Base-by-base conservation (phyloP, 2,329 filamentous ascomycete genomes). In the Exophiala alcalophila region DNA sequence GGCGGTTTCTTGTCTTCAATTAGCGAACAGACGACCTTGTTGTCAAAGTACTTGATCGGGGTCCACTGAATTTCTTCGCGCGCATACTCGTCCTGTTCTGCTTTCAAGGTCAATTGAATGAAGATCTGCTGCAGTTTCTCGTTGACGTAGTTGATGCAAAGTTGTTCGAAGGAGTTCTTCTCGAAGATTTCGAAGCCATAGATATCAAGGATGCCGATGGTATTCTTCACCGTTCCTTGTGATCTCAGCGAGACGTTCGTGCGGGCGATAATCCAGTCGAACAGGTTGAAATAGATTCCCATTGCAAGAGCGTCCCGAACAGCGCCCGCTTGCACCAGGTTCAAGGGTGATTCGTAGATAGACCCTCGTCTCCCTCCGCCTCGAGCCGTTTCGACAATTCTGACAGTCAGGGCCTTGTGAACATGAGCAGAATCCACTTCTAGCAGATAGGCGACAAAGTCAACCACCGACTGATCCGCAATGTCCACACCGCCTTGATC, bases 171-270 rank as follows among this genome's bases (percentile, higher is more conserved):
- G 54, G 87, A 96, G 71, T 98, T 98, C 70, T 91, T 92, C 64
- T 98, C 92, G 56, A 98, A 98, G 56, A 98, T 98, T 63, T 98
- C 92, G 60, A 98, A 98, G 2, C 92, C 92, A 64, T 98, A 98
- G 56, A 98, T 98, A 74, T 98, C 92, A 55, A 98, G 76, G 61
- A 98, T 97, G 61, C 92, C 92, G 55, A 98, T 92, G 2, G 86
- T 86, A 64, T 96, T 92, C 28, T 80, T 71, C 3, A 90, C 78
- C 0, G 79, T 69, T 34, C 86, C 84, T 50, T 82, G 79, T 14
- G 91, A 86, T 63, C 86, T 83, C 47, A 97, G 69, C 4, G 91
- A 95, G 54, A 83, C 78, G 66, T 97, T 97, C 55, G 97, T 83
- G 55, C 92, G 84, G 58, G 84, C 80, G 14, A 97, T 90, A 53